Evolutionary conservation across 2,329 filamentous ascomycete species (phyloP).

Genomic region (Ophiostoma sp.): DNA sequence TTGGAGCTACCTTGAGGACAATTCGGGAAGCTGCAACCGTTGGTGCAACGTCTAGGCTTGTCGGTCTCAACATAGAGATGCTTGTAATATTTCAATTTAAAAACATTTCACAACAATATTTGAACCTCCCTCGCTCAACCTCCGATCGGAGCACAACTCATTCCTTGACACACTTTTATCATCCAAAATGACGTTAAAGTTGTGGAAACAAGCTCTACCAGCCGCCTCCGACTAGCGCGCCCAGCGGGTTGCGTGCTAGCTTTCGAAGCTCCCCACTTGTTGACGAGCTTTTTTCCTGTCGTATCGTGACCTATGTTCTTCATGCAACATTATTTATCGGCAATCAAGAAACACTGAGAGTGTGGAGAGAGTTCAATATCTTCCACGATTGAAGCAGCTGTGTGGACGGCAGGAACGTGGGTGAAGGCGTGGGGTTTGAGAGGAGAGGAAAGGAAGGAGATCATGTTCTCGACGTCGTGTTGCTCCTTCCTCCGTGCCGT

Average conservation of each 20-base stretch:
- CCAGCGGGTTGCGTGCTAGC: constrained; percentile 8
- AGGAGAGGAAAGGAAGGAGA: not conserved
- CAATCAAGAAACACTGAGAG: not conserved
- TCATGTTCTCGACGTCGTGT: not conserved
- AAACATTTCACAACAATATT: too few species aligned
- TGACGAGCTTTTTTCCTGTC: constrained; percentile 8
- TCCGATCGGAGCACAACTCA: constrained; percentile 12
- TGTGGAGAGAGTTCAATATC: not conserved
- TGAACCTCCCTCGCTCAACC: not conserved
- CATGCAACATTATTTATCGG: not conserved
- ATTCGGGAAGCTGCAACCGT: not conserved
- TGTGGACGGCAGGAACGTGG: not conserved
- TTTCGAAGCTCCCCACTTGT: not conserved
- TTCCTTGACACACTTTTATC: constrained; percentile 13
- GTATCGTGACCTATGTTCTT: not conserved
- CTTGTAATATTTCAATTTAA: too few species aligned
- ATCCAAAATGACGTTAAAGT: not conserved
- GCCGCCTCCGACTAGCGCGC: not conserved
- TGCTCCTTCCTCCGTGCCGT: not conserved
- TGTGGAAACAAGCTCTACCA: not conserved
- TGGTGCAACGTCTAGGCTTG: not conserved
- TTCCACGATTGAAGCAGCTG: not conserved
- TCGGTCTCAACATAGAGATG: not conserved
- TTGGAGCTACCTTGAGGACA: not conserved
- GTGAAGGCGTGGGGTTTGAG: not conserved